Evolutionary conservation across 257 asterid genomes (phyloP), one percentile per base, ranked within the genome.

Genomic region (Eucommia ulmoides): DNA sequence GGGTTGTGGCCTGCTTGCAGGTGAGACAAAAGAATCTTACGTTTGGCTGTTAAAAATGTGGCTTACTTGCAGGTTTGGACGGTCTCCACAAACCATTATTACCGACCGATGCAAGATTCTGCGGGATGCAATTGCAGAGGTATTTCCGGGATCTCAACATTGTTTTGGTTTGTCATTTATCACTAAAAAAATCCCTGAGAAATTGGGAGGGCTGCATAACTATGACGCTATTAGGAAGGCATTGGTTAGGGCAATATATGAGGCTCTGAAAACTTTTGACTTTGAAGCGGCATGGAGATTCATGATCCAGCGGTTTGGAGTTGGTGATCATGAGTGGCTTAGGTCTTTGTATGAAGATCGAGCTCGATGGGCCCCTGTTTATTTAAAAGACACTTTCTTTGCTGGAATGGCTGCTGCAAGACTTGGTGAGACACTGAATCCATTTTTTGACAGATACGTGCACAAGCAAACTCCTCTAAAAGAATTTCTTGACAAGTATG

Each of bases 401-500:
- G 64, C 75, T 56, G 96, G 96, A 64, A 65, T 86, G 82, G 81
- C 94, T 33, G 41, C 76, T n/a, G 63, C 77, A 18, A 62, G 69
- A 23, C 68, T 65, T 0, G 77, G 81, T 22, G 94, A 82, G 66
- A 68, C 68, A 24, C 45, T 82, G 65, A 65, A 41, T 59, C 33
- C 80, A 0, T 75, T 77, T 62, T 86, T 82, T 23, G 93, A 83
- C 23, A 83, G 75, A 64, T 78, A 72, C 22, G 66, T 80, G 56
- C 88, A 77, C 73, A 83, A 80, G 73, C 96, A 80, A 71, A 82
- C 96, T 1, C 83, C 93, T 0, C 47, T 80, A 52, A 86, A 78
- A 51, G 94, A 86, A 59, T 86, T 82, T 57, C 88, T 86, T 5
- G 96, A 86, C 71, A 82, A 80, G 72, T 83, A 86, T 50, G 94